Base-by-base conservation (phyloP, 306 rosid species). In the Medicago arabica region DNA sequence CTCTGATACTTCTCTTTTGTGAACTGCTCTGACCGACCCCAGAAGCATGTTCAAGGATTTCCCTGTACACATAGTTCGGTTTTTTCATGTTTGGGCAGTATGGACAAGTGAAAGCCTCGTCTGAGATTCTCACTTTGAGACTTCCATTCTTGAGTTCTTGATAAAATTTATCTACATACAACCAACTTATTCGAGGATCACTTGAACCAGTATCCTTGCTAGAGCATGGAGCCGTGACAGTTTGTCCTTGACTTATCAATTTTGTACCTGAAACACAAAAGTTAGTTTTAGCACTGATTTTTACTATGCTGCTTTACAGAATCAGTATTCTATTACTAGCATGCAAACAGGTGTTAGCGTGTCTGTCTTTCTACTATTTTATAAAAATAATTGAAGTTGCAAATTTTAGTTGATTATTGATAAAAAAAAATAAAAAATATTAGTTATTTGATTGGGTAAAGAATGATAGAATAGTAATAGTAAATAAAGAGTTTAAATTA, bases 1-100 rank as follows among this genome's bases (percentile, higher is more conserved):
- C 96, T 75, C 71, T 84, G 5, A 80, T 38, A 77, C 86, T 83
- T 85, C 99, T 91, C 85, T 92, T 95, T 7, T 80, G 79, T 18
- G 98, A 92, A 81, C 72, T 63, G 75, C 99, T 96, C 69, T 87
- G 91, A 72, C 97, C 98, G 75, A 96, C 97, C 59, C 91, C 99
- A 65, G 96, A 78, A 68, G 99, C 97, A 85, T 96, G 99, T 66
- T 89, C 96, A 70, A 92, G 87, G 65, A 92, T 78, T 23, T 96
- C 98, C 71, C 84, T 83, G 60, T 83, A 84, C 62, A 72, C 76
- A 81, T 78, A 96, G 67, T 70, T 83, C 51, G 84, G 78, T 71
- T 84, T 96, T 76, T 60, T 96, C 83, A 68, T 92, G 71, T 69
- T 89, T 2, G 88, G 81, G 71, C 98, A 96, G 85, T 80, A 96